Evolutionary conservation across 352 stramenopile genomes (phyloP), one percentile per base, ranked within the genome.

Genomic region (Bremia lactucae): DNA sequence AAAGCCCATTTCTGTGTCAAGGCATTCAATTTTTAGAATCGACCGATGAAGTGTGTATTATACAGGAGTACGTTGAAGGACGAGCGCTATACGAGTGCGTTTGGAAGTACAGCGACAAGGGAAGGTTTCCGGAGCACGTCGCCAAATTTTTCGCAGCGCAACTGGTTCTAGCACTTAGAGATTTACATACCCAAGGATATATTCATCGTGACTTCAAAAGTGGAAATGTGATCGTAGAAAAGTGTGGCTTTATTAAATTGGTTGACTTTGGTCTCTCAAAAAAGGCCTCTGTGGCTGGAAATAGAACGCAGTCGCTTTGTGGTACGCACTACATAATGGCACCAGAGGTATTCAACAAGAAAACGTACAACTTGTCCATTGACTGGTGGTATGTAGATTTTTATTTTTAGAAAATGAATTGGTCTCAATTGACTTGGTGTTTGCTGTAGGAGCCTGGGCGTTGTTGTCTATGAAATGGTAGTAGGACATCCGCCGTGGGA

Each of bases 201-300:
- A 52, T 86, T n/a, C 75, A 91, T 39, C 73, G 78, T 11, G 78
- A 91, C 21, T 45, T 91, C 10, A 91, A 91, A 47, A 91, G 71
- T 37, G 78, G 78, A 11, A 91, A 91, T 36, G 48, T 87, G 2
- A 40, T 91, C 13, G 42, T 87, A 7, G 53, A 62, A 14, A 49
- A 26, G 4, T 19, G 49, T 2, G 75, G 78, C 4, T 60, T 65
- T 19, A 54, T 41, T 7, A 73, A 72, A 33, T 57, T 91, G 18
- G 83, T 91, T 31, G 78, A 91, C 57, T 88, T 83, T 55, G 78
- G 78, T 19, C 63, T 91, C 36, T 62, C 78, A 14, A 77, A 62
- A 39, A 38, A 50, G 6, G 31, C 59, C 15, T 20, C 13, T 2
- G 19, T 7, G 8, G 42, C 26, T 47, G 22, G 36, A 42, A 24